Evolutionary conservation across 345 rosid genomes (phyloP).

Genomic region (Turritis glabra): DNA sequence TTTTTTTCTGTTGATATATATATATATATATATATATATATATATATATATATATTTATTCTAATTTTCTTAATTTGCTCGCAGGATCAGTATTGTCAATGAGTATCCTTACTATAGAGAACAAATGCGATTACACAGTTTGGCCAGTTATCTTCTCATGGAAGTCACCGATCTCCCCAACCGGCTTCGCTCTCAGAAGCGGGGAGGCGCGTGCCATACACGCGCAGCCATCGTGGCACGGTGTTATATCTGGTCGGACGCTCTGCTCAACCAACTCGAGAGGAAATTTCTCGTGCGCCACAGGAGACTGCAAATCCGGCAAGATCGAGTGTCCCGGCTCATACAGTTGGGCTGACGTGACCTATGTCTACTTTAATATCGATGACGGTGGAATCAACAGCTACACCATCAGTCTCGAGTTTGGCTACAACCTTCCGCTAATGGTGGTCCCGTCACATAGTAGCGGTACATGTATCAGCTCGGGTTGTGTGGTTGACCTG

Average conservation of each 20-base stretch:
- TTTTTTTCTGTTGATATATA: too few species aligned
- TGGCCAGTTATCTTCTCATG: conserved; percentile 32
- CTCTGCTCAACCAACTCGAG: conserved; percentile 8
- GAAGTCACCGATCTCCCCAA: neutral
- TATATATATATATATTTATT: too few species aligned
- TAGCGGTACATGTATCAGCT: conserved; percentile 10
- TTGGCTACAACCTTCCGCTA: conserved; percentile 32
- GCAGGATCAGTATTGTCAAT: conserved; percentile 9
- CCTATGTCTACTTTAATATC: conserved; percentile 12
- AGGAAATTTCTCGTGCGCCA: conserved; percentile 6
- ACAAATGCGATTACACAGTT: conserved; percentile 27
- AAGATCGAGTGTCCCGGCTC: neutral
- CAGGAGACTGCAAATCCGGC: conserved; percentile 19
- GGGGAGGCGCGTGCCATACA: conserved; percentile 17
- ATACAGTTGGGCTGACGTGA: neutral
- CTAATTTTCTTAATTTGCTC: too few species aligned
- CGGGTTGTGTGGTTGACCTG: too few species aligned
- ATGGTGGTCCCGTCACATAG: conserved; percentile 7
- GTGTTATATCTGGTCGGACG: conserved; percentile 27
- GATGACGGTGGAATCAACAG: neutral
- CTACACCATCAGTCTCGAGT: neutral
- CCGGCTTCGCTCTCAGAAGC: conserved; percentile 5
- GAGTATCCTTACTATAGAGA: conserved; percentile 20
- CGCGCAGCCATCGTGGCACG: conserved; percentile 20
- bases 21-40: too few species aligned